These are phyloP conservation scores for Populus pruinosa DNA, from an alignment of 345 rosid genomes.

Conservation along the genomic window DNA sequence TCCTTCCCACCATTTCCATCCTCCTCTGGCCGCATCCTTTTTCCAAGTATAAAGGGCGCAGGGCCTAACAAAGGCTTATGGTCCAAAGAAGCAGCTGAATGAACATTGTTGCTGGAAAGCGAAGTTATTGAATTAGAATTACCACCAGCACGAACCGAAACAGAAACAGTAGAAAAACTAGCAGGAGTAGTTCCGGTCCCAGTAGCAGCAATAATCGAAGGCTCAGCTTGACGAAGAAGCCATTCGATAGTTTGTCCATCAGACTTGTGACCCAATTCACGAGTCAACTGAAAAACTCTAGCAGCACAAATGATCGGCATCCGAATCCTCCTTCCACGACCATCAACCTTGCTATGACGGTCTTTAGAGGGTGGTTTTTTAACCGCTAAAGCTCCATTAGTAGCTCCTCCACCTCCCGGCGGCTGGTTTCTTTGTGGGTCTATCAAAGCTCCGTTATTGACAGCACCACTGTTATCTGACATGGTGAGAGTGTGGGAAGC, in stretches of 20 bases:
- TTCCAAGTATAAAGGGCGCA: slow-evolving; percentile 84
- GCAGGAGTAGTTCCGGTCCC: slow-evolving; percentile 98
- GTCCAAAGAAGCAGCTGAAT: slow-evolving; percentile 31
- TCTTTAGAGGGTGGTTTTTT: slow-evolving; percentile 96
- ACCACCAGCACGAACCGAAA: slow-evolving; percentile 54
- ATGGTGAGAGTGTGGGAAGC: slow-evolving; percentile 14
- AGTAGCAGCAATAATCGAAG: slow-evolving; percentile 95
- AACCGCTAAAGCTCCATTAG: slow-evolving; percentile 47
- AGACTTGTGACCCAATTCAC: slow-evolving; percentile 96
- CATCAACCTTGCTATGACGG: slow-evolving; percentile 96
- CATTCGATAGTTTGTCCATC: slow-evolving; percentile 99
- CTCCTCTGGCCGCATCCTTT: slow-evolving; percentile 47
- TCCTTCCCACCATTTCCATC: slow-evolving; percentile 15
- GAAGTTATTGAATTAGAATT: slow-evolving; percentile 46
- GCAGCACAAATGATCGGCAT: slow-evolving; percentile 99
- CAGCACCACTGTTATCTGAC: slow-evolving; percentile 50
- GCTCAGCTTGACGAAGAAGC: slow-evolving; percentile 99
- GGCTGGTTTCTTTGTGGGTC: slow-evolving; percentile 51
- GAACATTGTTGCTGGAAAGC: not conserved
- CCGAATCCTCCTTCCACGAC: slow-evolving; percentile 91
- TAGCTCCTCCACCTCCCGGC: not conserved
- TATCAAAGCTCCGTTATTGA: slow-evolving; percentile 41
- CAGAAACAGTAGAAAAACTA: slow-evolving; percentile 73
- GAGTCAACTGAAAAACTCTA: slow-evolving; percentile 93
- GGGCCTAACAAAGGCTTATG: slow-evolving; percentile 72